phyloP scores from a whole-genome alignment of 805 yeast genomes.

The Starmerella scarabaei region DNA sequence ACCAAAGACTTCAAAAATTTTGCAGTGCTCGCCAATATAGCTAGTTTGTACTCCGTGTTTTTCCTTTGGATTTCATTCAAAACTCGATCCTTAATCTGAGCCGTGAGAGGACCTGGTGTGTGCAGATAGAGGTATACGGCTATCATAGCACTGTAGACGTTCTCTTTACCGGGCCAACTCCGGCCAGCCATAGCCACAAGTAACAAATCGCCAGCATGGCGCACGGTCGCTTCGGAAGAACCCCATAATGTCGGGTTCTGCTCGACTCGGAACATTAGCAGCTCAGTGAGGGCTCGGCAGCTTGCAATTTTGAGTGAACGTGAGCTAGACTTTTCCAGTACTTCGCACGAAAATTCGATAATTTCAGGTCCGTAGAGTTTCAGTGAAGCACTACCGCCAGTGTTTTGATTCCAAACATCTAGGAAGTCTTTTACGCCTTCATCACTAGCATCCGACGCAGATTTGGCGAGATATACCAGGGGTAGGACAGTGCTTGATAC shows the following conservation, averaged over 20 bases:
- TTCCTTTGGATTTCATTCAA: constrained; percentile 51
- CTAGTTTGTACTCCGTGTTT: constrained; percentile 49
- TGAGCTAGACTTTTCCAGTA: constrained; percentile 41
- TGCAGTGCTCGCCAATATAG: constrained; percentile 43
- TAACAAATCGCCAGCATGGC: constrained; percentile 29
- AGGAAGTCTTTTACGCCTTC: constrained; percentile 37
- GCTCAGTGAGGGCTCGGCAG: constrained; percentile 41
- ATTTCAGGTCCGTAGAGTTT: constrained; percentile 62
- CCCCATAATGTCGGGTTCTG: neutral
- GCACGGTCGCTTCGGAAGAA: neutral
- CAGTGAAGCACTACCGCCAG: constrained; percentile 60
- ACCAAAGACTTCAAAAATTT: constrained; percentile 30
- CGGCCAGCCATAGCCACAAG: constrained; percentile 58
- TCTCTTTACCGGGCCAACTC: constrained; percentile 81
- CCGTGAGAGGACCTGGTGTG: constrained; percentile 29
- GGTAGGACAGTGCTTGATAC: constrained; percentile 61
- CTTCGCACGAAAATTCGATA: constrained; percentile 34
- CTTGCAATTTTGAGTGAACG: constrained; percentile 57
- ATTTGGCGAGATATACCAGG: constrained; percentile 61
- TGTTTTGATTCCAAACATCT: constrained; percentile 64
- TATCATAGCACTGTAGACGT: constrained; percentile 56
- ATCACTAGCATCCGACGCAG: constrained; percentile 36
- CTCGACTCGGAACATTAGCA: neutral
- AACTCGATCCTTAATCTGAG: constrained; percentile 33
- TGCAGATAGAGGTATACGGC: constrained; percentile 30